Percentiles rank a stretch among this genome's conserved stretches.
phyloP scores from a whole-genome alignment of 306 rosid genomes.

The Prunus armeniaca region DNA sequence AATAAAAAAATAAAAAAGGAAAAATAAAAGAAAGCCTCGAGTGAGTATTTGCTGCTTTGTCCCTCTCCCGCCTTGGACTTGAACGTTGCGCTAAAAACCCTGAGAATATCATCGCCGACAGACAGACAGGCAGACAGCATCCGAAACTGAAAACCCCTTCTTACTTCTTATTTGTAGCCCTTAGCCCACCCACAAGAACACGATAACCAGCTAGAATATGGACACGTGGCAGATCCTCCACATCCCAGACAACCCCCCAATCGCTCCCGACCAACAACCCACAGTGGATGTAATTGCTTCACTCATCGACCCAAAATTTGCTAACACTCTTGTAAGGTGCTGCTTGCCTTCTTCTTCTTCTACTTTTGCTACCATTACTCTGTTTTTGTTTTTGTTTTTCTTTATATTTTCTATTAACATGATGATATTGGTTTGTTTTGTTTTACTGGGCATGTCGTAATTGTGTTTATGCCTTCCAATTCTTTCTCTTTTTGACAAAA shows the following conservation, averaged over 20 bases:
- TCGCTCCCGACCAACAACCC: slow-evolving; percentile 61
- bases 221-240: slow-evolving; percentile 46
- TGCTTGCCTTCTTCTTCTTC: slow-evolving; percentile 19
- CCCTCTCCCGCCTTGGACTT: too few relatives aligned
- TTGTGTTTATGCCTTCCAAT: not conserved
- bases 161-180: too few relatives aligned
- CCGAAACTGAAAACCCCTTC: too few relatives aligned
- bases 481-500: not conserved
- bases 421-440: not conserved
- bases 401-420: not conserved
- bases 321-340: slow-evolving; percentile 69
- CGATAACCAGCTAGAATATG: not conserved
- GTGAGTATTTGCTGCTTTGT: too few relatives aligned
- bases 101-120: too few relatives aligned
- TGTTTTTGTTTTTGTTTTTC: too few relatives aligned
- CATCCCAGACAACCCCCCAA: slow-evolving; percentile 57
- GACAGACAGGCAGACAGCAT: too few relatives aligned
- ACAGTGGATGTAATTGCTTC: slow-evolving; percentile 69
- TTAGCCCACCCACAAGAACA: not conserved
- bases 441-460: not conserved
- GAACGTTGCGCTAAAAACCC: too few relatives aligned
- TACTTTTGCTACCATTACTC: too few relatives aligned
- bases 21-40: too few relatives aligned
- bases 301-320: slow-evolving; percentile 55
- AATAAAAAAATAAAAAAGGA: too few relatives aligned